These are phyloP conservation scores for Fonsecaea multimorphosa DNA, from an alignment of 2,329 filamentous ascomycete species.

Conservation along the genomic window DNA sequence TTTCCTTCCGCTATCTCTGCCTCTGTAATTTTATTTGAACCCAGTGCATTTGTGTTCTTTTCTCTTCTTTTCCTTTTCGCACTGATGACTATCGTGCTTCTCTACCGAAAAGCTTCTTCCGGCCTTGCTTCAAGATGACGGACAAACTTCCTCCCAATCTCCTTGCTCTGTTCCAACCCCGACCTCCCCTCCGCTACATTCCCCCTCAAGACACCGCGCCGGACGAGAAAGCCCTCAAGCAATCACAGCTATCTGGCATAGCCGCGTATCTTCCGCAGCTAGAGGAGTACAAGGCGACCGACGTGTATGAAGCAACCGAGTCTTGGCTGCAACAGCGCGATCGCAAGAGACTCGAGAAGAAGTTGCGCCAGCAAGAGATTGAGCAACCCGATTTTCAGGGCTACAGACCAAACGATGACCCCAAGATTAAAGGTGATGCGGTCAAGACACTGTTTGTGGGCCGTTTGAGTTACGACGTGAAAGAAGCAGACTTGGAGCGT, in stretches of 20 bases:
- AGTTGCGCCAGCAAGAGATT: slow-evolving; percentile 66
- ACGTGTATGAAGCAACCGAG: slow-evolving; percentile 80
- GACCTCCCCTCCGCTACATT: slow-evolving; percentile 88
- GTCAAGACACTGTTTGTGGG: slow-evolving; percentile 95
- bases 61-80: slow-evolving; percentile 8
- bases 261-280: slow-evolving; percentile 76
- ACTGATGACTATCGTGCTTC: slow-evolving; percentile 12
- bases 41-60: slow-evolving; percentile 3
- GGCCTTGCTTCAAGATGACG: slow-evolving; percentile 69
- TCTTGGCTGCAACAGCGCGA: slow-evolving; percentile 91
- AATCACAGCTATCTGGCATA: slow-evolving; percentile 73
- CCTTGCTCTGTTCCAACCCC: slow-evolving; percentile 91
- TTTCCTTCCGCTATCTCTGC: background rate
- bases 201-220: slow-evolving; percentile 81
- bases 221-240: slow-evolving; percentile 71
- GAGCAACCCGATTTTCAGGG: slow-evolving; percentile 67
- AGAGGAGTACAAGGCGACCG: slow-evolving; percentile 76
- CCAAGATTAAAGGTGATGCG: slow-evolving; percentile 88
- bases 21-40: background rate
- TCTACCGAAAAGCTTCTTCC: slow-evolving; percentile 28
- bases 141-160: slow-evolving; percentile 94
- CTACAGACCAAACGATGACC: slow-evolving; percentile 81
- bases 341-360: slow-evolving; percentile 81
- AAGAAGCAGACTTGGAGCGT: slow-evolving; percentile 86
- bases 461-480: slow-evolving; percentile 85